phyloP scores from a whole-genome alignment of 495 filamentous ascomycete genomes.

The Aspergillus nidulans region DNA sequence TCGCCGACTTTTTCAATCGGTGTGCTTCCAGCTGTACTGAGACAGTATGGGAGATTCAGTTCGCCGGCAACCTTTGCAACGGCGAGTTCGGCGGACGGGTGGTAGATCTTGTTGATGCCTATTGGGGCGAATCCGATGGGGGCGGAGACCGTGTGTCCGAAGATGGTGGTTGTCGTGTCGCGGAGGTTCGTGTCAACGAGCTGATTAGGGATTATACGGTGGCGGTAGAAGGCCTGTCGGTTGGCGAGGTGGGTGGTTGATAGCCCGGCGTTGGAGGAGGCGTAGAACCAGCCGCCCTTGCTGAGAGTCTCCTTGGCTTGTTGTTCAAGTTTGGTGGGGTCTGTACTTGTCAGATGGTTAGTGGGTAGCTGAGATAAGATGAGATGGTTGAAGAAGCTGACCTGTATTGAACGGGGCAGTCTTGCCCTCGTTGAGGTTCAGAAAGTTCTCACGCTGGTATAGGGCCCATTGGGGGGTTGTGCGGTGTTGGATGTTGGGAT shows the following conservation, averaged over 20 bases:
- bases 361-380: not conserved
- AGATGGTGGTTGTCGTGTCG: conserved; percentile 56
- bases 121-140: conserved; percentile 64
- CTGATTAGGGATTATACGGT: conserved; percentile 59
- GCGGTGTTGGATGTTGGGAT: conserved; percentile 51
- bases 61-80: conserved; percentile 56
- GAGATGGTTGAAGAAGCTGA: not conserved
- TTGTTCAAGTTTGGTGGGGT: conserved; percentile 54
- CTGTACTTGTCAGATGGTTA: conserved; percentile 19
- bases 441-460: conserved; percentile 61
- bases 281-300: conserved; percentile 44
- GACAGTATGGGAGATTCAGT: conserved; percentile 45
- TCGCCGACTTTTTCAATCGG: conserved; percentile 55
- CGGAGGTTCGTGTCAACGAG: conserved; percentile 51
- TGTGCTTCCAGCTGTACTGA: conserved; percentile 54
- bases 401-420: conserved; percentile 54
- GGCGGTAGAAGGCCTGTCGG: conserved; percentile 64
- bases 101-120: conserved; percentile 64
- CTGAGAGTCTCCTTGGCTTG: conserved; percentile 53
- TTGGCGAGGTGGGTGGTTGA: conserved; percentile 64
- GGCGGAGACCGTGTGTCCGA: conserved; percentile 55
- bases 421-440: conserved; percentile 53
- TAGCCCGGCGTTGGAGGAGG: conserved; percentile 61
- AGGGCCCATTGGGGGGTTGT: conserved; percentile 57
- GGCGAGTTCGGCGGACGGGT: conserved; percentile 51